Evolutionary conservation across 176 grass and related monocot species (phyloP), one percentile per base, ranked within the genome.

Genomic region (Bolboschoenus planiculmis): DNA sequence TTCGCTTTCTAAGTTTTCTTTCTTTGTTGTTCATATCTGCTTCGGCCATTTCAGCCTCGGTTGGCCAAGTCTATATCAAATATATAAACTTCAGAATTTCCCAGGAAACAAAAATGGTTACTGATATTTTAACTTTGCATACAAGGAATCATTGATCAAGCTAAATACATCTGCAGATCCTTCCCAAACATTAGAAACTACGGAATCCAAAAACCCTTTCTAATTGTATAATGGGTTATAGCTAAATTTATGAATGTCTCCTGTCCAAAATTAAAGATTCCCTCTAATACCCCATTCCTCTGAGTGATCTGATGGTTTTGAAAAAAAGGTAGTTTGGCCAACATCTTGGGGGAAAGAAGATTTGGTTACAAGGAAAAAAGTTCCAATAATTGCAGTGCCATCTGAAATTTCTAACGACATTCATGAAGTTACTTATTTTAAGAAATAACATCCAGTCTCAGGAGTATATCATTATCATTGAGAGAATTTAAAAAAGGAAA

Each of bases 51-150:
- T 95, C 93, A 83, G 83, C 88, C 81, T 95, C 93, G 0, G 96
- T 98, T 27, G 92, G 96, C 92, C 96, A 98, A 77, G 95, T 98
- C 96, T 98, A 87, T 31, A 85, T 57, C 9, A 88, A 87, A 94
- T 51, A 68, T 77, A 86, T 40, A 88, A 35, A 64, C 24, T 34
- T 57, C 13, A 56, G 34, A 77, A 53, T 53, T 30, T 50, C 26
- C 14, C 43, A 77, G 46, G 27, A 53, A 77, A 77, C 11, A 48
- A 77, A 67, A 72, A 46, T 2, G 30, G 14, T 14, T 2, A 10
- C 23, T 48, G n/a, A 30, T 10, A 10, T 44, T 51, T 50, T 5
- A 76, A 76, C 5, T 76, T 51, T 77, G 72, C 46, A 77, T 77
- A 18, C 24, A 76, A 51, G 27, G 13, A 33, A 76, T 30, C 46